A percentile compares a stretch with the other conserved stretches of the same genome.
phyloP scores from a whole-genome alignment of 2,329 filamentous ascomycete species.

The Fusarium fracticaudum region DNA sequence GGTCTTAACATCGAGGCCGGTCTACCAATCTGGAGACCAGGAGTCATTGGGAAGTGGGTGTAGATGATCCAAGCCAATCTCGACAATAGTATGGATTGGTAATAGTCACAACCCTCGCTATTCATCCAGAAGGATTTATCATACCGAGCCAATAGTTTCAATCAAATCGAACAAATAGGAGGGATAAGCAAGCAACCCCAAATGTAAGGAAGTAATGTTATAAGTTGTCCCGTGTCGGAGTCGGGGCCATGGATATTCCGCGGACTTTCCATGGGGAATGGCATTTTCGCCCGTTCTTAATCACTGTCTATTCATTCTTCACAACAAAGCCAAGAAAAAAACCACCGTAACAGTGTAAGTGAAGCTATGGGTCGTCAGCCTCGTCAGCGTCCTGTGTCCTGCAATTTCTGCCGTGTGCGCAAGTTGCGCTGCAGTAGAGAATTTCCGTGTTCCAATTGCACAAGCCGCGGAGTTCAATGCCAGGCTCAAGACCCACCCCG shows the following conservation, averaged over 20 bases:
- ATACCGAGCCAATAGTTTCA: constrained; percentile 1
- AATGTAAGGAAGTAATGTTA: background rate
- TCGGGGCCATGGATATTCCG: constrained; percentile 34
- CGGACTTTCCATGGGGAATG: constrained; percentile 36
- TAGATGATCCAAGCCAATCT: background rate
- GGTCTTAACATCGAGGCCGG: background rate
- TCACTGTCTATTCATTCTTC: constrained; percentile 1
- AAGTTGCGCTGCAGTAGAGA: constrained; percentile 51
- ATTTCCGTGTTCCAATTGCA: constrained; percentile 51
- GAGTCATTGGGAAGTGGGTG: constrained; percentile 4
- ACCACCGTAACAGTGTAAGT: background rate
- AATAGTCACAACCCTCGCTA: background rate
- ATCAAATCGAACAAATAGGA: background rate
- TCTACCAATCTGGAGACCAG: background rate
- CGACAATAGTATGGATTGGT: background rate
- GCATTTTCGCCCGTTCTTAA: constrained; percentile 18
- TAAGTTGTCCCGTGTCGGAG: constrained; percentile 8
- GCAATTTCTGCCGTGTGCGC: constrained; percentile 48
- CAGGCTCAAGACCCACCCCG: constrained; percentile 39
- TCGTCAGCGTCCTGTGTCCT: constrained; percentile 49
- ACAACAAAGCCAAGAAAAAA: constrained; percentile 2
- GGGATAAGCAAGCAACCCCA: constrained; percentile 2
- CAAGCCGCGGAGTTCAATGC: constrained; percentile 48
- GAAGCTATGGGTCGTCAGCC: constrained; percentile 46
- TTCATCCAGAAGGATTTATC: background rate